phyloP scores from a whole-genome alignment of 768 basidiomycete genomes.

The Podaxis rugospora region DNA sequence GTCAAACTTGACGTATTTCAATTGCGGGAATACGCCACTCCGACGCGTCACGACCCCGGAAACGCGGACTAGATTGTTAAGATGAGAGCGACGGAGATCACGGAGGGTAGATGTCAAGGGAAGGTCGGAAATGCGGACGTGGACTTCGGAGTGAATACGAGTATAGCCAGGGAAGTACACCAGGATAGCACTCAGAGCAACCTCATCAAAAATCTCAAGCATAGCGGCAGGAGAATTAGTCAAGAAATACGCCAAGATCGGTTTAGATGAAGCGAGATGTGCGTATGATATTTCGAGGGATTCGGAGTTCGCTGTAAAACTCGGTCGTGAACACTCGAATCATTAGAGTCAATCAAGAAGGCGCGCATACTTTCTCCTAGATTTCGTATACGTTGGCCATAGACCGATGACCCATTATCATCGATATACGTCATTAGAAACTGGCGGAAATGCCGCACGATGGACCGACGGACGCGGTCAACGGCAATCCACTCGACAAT shows the following conservation, averaged over 20 bases:
- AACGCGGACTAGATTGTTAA: constrained; percentile 94
- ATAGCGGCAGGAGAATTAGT: constrained; percentile 92
- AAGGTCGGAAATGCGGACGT: constrained; percentile 93
- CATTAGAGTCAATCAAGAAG: not conserved
- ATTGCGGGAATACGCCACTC: constrained; percentile 96
- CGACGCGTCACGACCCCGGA: constrained; percentile 94
- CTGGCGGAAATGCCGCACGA: constrained; percentile 88
- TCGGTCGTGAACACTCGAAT: constrained; percentile 6
- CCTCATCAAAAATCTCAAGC: constrained; percentile 92
- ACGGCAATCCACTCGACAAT: constrained; percentile 98
- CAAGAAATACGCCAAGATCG: constrained; percentile 95
- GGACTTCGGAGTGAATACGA: constrained; percentile 96
- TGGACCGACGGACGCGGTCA: constrained; percentile 85
- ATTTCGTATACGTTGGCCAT: constrained; percentile 88
- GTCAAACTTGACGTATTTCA: constrained; percentile 99
- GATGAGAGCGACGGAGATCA: constrained; percentile 85
- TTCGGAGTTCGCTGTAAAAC: constrained; percentile 80
- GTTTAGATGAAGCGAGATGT: constrained; percentile 89
- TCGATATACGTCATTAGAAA: constrained; percentile 97
- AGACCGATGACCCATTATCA: constrained; percentile 86
- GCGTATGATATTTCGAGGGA: constrained; percentile 96
- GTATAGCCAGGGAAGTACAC: constrained; percentile 96
- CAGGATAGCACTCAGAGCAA: constrained; percentile 90
- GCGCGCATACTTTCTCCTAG: constrained; percentile 83
- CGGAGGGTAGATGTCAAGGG: constrained; percentile 88